A percentile compares a stretch with the other conserved stretches of the same genome.
These are phyloP conservation scores for Auricularia sp. DNA, from an alignment of 768 basidiomycete genomes.

Conservation along the genomic window DNA sequence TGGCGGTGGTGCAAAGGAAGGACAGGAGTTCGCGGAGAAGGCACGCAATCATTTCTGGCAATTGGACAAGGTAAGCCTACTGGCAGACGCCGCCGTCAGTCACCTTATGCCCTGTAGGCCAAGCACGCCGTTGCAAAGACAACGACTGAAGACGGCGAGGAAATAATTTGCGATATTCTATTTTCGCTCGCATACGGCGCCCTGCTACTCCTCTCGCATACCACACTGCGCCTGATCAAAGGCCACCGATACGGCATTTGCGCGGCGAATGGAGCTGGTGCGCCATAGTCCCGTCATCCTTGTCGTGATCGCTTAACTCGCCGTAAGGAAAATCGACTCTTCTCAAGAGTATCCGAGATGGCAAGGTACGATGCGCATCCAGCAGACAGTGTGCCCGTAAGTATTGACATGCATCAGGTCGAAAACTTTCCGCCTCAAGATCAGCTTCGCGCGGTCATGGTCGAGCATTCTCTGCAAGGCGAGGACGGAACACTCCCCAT, in stretches of 20 bases:
- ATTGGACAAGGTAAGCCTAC: conserved; percentile 44
- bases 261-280: conserved; percentile 87
- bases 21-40: conserved; percentile 44
- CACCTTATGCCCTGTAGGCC: background rate
- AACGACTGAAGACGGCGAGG: conserved; percentile 58
- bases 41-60: conserved; percentile 65
- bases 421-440: conserved; percentile 92
- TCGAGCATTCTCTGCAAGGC: conserved; percentile 92
- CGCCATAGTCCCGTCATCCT: background rate
- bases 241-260: conserved; percentile 92
- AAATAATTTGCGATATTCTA: conserved; percentile 81
- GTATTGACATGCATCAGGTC: conserved; percentile 14
- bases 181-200: conserved; percentile 96
- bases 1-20: conserved; percentile 29
- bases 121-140: conserved; percentile 14
- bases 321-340: conserved; percentile 64
- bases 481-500: conserved; percentile 78
- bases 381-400: too few species aligned
- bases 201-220: conserved; percentile 87
- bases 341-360: conserved; percentile 89
- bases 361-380: conserved; percentile 45
- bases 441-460: conserved; percentile 86
- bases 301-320: background rate
- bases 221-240: conserved; percentile 76
- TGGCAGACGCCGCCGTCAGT: conserved; percentile 4